Evolutionary conservation across 345 rosid genomes (phyloP), one percentile per base, ranked within the genome.

Genomic region (Arabis hirsuta): DNA sequence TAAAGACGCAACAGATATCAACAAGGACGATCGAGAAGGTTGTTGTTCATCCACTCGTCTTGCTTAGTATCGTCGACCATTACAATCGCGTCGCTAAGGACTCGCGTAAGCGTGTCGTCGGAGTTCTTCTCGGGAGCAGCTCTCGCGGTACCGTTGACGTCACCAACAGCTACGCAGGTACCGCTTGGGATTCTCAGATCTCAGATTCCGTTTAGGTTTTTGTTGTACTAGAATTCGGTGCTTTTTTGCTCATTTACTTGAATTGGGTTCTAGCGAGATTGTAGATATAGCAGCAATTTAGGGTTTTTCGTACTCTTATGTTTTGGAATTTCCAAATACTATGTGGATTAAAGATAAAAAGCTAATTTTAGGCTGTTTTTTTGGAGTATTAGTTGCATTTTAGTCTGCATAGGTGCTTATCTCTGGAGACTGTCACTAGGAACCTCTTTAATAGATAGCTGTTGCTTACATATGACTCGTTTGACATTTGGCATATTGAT

Each of bases 21-120:
- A 67, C 93, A 34, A 83, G 88, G 67, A 88, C 99, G 41, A 84
- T 95, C 12, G 96, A 91, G 90, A 95, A 89, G 65, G 99, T 91
- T 67, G 77, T 94, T 44, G 96, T 94, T 51, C 99, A 95, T 19
- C 99, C 99, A 5, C 89, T 95, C 48, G 99, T 95, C 50, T 88
- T 95, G 41, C 91, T 95, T 7, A 95, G 99, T 79, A 89, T 95
- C 74, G 96, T 91, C 74, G 97, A 95, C 76, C 93, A 95, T 82
- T 95, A 89, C 84, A 95, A 84, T 67, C 82, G 99, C 8, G 97
- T 91, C 48, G 96, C 97, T 43, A 90, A 88, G 71, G 97, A 95
- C 75, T 83, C 96, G 2, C 86, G 93, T 80, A 88, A 86, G 78
- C 96, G 99, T 12, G 95, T 91, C 50, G 86, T 85, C 48, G 95